Base-by-base conservation (phyloP, 441 rosid genomes). In the Flueggea neowawraea region DNA sequence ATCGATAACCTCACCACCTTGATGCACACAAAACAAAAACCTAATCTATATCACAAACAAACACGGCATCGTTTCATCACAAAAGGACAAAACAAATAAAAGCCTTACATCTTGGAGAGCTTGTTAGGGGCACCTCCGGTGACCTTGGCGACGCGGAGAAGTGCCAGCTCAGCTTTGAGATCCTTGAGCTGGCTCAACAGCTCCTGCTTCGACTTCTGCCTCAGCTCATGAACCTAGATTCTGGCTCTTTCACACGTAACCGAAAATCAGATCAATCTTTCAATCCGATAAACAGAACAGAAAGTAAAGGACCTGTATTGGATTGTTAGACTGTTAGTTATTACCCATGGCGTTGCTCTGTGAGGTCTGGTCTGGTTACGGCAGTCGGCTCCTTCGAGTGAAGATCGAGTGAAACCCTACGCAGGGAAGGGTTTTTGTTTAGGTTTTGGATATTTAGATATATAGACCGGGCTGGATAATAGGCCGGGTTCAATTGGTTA, bases 141-240 rank as follows among this genome's bases (percentile, higher is more conserved):
- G 67, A 89, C 96, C 73, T 89, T 89, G 0, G 94, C 91, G 47
- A 87, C 96, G 54, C 96, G 96, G 64, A 89, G 94, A 67, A 80
- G 86, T 17, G 96, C 82, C 14, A 89, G 87, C 83, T 89, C 96
- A n/a, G 89, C 83, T 67, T 81, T 87, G 15, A 85, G 85, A 14
- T 91, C 96, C 76, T 84, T 89, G 70, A 88, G 64, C 72, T 95
- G 97, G 63, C 47, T 73, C 84, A 83, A 79, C 9, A 91, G 81
- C 22, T 94, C 99, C 6, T 61, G 41, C 88, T 89, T 94, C 54
- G 94, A 65, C 68, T 91, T 94, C 69, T 87, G 86, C 66, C 99
- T 83, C 66, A 91, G 70, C 78, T 95, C 96, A 63, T 89, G 96
- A 57, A 95, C 99, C 89, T 91, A 91, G 58, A 95, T 85, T 73